These are phyloP conservation scores for Termitomyces sp. DNA, from an alignment of 768 basidiomycete genomes.

Conservation along the genomic window DNA sequence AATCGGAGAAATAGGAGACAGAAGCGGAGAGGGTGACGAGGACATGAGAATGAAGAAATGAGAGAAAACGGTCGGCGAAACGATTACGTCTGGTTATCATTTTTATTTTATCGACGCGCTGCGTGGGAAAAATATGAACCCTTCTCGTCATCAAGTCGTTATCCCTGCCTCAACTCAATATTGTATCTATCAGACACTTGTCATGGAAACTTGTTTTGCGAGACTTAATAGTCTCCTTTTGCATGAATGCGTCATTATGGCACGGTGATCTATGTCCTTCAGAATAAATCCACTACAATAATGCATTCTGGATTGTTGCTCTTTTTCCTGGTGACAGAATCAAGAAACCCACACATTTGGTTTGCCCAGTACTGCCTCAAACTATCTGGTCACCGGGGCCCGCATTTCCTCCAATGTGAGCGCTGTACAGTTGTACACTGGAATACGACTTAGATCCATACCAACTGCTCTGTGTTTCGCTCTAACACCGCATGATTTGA, in stretches of 20 bases:
- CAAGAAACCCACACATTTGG: not conserved
- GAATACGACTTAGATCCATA: not conserved
- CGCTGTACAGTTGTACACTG: not conserved
- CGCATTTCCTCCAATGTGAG: not conserved
- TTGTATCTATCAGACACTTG: not conserved
- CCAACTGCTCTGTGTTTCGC: not conserved
- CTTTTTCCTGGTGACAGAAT: not conserved
- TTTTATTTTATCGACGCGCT: constrained; percentile 12
- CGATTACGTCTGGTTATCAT: constrained; percentile 4
- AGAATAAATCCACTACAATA: not conserved
- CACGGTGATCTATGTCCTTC: not conserved
- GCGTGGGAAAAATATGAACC: constrained; percentile 11
- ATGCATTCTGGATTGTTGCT: not conserved
- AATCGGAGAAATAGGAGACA: constrained; percentile 36
- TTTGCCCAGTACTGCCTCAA: not conserved
- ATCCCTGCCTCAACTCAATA: not conserved
- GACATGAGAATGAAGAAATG: constrained; percentile 3
- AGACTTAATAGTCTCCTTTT: not conserved
- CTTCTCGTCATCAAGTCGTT: not conserved
- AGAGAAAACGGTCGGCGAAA: constrained; percentile 3
- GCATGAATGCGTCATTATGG: not conserved
- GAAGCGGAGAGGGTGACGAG: constrained; percentile 6
- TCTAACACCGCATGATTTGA: not conserved
- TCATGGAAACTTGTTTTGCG: constrained; percentile 6
- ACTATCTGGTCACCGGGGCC: not conserved